Conservation (phyloP, 495 filamentous ascomycete genomes). For the Trichodelitschia bisporula region DNA sequence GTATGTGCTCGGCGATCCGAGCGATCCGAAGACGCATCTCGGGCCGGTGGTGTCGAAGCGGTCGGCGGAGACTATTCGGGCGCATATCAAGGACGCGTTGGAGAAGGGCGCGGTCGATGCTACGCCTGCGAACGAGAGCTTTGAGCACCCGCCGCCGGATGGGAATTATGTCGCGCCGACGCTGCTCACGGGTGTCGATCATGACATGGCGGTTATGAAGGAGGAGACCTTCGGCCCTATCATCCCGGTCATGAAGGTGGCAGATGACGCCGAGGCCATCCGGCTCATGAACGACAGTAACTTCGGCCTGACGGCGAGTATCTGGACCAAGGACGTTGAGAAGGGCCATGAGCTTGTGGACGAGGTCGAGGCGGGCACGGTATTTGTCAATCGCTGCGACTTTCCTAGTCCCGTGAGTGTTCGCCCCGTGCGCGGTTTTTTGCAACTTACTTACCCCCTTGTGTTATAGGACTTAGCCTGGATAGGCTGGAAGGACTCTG, state of each 20-base stretch:
- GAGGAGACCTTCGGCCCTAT: conserved; percentile 94
- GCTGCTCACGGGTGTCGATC: conserved; percentile 56
- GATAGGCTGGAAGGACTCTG: conserved; percentile 95
- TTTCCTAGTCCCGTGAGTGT: conserved; percentile 69
- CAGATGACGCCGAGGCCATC: conserved; percentile 59
- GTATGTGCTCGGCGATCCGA: conserved; percentile 75
- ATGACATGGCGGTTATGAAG: conserved; percentile 73
- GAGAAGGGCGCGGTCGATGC: conserved; percentile 56
- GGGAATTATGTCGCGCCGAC: conserved; percentile 76
- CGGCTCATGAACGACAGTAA: conserved; percentile 83
- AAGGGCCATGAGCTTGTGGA: conserved; percentile 59
- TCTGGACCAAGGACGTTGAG: conserved; percentile 81
- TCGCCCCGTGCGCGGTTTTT: neutral
- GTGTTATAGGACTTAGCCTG: conserved; percentile 64
- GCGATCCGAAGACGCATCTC: conserved; percentile 50
- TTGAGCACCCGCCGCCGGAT: conserved; percentile 34
- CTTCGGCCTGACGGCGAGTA: conserved; percentile 85
- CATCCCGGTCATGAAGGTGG: conserved; percentile 84
- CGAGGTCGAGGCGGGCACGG: conserved; percentile 74
- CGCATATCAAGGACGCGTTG: conserved; percentile 65
- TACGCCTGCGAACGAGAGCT: conserved; percentile 65
- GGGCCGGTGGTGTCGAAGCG: conserved; percentile 70
- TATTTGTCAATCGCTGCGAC: conserved; percentile 89
- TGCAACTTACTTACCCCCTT: conserved; percentile 2
- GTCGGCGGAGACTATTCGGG: conserved; percentile 48